Base-by-base conservation (phyloP, 176 grass and related monocot species). In the Rhipidocladum racemiflorum region DNA sequence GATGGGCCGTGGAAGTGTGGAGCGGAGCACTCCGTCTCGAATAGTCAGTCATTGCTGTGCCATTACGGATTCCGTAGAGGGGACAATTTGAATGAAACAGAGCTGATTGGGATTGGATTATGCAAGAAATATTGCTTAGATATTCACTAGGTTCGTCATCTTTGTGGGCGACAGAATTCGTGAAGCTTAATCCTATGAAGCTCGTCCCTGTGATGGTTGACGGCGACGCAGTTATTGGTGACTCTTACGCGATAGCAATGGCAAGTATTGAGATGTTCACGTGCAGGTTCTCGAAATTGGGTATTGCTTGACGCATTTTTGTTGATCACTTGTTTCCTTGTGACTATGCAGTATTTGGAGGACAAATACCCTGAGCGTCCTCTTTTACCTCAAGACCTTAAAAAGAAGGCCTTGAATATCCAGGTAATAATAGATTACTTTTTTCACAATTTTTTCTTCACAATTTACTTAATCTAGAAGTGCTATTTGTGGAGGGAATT, bases 141-240 rank as follows among this genome's bases (percentile, higher is more conserved):
- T 7, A 14, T 25, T 60, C 49, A 79, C n/a, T 68, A 29, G 49
- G 51, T 30, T 66, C 12, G 35, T 61, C 20, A 50, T 61, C 20
- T 83, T 83, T 67, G 15, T 83, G 20, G 49, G 6, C 66, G 43
- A 6, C 81, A 90, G 88, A 90, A 85, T 90, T 86, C 49, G 9
- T 79, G 32, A 90, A 86, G 74, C 14, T 90, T 83, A 90, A 90
- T 68, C 88, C 88, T 73, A 86, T 83, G 84, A 90, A 83, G 60
- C 86, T 90, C 1, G 88, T 86, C 68, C 88, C 84, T 13, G 84
- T 60, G 1, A 56, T 86, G 40, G 73, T 79, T 0, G 79, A 86
- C 7, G 74, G 32, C 0, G 66, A 83, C 28, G 67, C 49, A 8
- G 78, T 83, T 27, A 68, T 90, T 0, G 88, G 83, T 0, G 83